These are phyloP conservation scores for Phaseolus coccineus DNA, from an alignment of 331 rosid species.

Conservation along the genomic window DNA sequence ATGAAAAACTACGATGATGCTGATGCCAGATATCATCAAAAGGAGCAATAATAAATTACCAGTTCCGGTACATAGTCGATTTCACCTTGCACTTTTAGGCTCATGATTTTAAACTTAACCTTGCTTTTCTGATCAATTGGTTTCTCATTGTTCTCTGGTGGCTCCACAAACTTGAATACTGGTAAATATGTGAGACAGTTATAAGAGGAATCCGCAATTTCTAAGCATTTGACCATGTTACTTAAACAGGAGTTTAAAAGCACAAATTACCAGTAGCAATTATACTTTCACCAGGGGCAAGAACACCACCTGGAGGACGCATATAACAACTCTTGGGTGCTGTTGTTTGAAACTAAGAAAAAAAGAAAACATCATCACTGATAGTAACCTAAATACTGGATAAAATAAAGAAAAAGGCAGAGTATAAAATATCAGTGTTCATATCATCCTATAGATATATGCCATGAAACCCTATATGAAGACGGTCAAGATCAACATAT, in stretches of 20 bases:
- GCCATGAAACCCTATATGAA: conserved; percentile 23
- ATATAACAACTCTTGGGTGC: conserved; percentile 99
- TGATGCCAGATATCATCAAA: conserved; percentile 27
- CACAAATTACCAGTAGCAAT: conserved; percentile 80
- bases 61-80: conserved; percentile 94
- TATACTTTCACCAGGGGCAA: conserved; percentile 87
- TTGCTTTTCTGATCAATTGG: conserved; percentile 78
- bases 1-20: conserved; percentile 20
- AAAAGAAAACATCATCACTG: conserved; percentile 38
- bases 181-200: conserved; percentile 48
- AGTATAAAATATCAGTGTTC: conserved; percentile 17
- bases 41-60: conserved; percentile 57
- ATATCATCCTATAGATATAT: not conserved
- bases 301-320: conserved; percentile 98
- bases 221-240: conserved; percentile 25
- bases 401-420: conserved; percentile 17
- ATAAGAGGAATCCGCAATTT: conserved; percentile 37
- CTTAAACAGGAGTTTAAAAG: conserved; percentile 42
- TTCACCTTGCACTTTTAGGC: conserved; percentile 92
- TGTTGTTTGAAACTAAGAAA: conserved; percentile 92
- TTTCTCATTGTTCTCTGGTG: conserved; percentile 87
- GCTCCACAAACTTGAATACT: conserved; percentile 99
- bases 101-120: conserved; percentile 98
- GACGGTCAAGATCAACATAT: conserved; percentile 4
- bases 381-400: conserved; percentile 24